Base-by-base conservation (phyloP, 2,329 filamentous ascomycete genomes). In the Rhynchosporium graminicola region DNA sequence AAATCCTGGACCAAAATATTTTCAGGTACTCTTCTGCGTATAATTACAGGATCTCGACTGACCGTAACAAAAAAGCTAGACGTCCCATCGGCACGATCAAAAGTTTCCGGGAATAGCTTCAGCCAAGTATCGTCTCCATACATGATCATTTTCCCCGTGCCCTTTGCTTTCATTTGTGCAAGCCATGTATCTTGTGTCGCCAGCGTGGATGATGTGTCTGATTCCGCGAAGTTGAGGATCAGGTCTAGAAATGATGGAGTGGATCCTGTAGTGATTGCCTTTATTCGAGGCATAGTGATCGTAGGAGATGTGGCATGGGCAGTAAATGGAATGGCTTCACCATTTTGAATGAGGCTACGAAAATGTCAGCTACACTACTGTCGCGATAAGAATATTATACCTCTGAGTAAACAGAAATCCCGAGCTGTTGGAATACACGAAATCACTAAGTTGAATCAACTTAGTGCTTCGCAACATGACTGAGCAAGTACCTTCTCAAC, bases 41-140 rank as follows among this genome's bases (percentile, higher is more conserved):
- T 50, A 66, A 31, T 64, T 61, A 63, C 52, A 63, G 61, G 26
- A 59, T 57, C 63, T 69, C 54, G 65, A 85, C 89, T 81, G 76
- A 96, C 92, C 76, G 95, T 92, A 70, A 99, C 95, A 76, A 98
- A 99, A 76, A 99, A 99, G 78, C 94, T 98, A 61, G 92, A 92
- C 2, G 95, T 99, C 54, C 96, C 95, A 76, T 99, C 96, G 57
- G 87, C 82, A 46, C 93, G 87, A 69, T 88, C 86, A 78, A 99
- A 99, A 54, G 89, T 92, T 15, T 84, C 86, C 0, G 95, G 95
- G 71, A 99, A 99, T 13, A 99, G 82, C 79, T 97, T 98, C 69
- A 99, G 80, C 96, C 95, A 99, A 26, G 95, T 99, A 75, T 99
- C 95, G 73, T 99, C 95, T 55, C 95, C 95, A 73, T 95, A 97